Evolutionary conservation across 495 filamentous ascomycete species (phyloP).

Genomic region (Neurospora sublineolata): DNA sequence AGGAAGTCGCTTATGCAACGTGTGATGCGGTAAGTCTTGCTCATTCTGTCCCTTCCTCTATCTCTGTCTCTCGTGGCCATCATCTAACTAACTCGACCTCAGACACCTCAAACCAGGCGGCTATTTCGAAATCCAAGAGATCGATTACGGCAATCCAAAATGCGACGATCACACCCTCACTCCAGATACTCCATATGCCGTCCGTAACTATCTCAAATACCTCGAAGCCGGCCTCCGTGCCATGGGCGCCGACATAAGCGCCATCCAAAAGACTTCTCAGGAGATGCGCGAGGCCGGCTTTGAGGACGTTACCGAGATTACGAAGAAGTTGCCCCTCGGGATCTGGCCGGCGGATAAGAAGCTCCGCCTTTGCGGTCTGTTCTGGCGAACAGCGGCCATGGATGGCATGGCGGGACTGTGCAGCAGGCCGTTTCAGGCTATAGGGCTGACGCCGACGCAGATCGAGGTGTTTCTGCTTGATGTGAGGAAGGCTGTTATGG

Average conservation of each 20-base stretch:
- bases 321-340: conserved; percentile 24
- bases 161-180: conserved; percentile 34
- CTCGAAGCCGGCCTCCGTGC: conserved; percentile 16
- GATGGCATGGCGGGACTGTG: conserved; percentile 25
- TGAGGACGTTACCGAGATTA: conserved; percentile 8
- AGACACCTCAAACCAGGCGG: conserved; percentile 40
- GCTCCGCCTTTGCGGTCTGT: conserved; percentile 22
- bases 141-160: conserved; percentile 20
- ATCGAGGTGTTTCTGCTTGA: conserved; percentile 31
- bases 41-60: not conserved
- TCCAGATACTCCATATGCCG: conserved; percentile 21
- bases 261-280: conserved; percentile 8
- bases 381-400: conserved; percentile 24
- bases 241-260: conserved; percentile 19
- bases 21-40: conserved; percentile 20
- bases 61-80: not conserved
- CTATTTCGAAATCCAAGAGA: conserved; percentile 44
- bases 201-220: conserved; percentile 24
- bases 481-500: conserved; percentile 25
- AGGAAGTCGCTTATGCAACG: conserved; percentile 22
- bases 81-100: conserved; percentile 1
- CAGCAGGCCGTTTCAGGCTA: conserved; percentile 17
- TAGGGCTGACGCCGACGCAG: conserved; percentile 26
- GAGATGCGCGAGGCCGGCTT: conserved; percentile 22
- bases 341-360: conserved; percentile 23